Evolutionary conservation across 2,329 filamentous ascomycete genomes (phyloP), one percentile per base, ranked within the genome.

Genomic region (Akanthomyces dipterigenus): DNA sequence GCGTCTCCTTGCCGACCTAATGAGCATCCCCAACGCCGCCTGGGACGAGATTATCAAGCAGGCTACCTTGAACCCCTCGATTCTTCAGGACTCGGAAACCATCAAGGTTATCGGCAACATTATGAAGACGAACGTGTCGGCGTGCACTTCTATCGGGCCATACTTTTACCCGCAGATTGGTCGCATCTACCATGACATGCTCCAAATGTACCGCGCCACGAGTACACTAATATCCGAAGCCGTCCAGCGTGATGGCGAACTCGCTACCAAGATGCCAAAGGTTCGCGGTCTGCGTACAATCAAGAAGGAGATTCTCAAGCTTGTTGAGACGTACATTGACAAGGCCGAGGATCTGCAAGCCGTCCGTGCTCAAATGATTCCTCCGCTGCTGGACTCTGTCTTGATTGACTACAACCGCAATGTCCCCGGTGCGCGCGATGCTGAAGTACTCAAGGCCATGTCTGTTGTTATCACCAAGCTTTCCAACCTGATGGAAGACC

Each of bases 91-190:
- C 70, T 81, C 88, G 12, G 93, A 99, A 68, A 96, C 93, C 1
- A 98, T 99, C 79, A 99, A 99, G 80, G 88, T 99, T 67, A 93
- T 99, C 65, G 95, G 95, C 67, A 99, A 99, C 77, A 97, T 99
- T 72, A 99, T 99, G 95, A 99, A 99, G 84, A 99, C 95, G 1
- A 99, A 99, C 69, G 95, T 99, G 5, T 93, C 96, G n/a, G 95
- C 95, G 40, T 99, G 95, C 75, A 91, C 90, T 40, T 98, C 95
- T 0, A 95, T 99, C 62, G 95, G 96, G 38, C 87, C 91, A 57
- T 99, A 98, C 77, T 99, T 99, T 76, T 97, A 96, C 71, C 93
- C 95, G 14, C 95, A 99, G 73, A 96, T 99, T 68, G 95, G 93
- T 45, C 89, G 92, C 62, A 98, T 99, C 68, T 99, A 98, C 75